A percentile compares a stretch with the other conserved stretches of the same genome.
phyloP scores from a whole-genome alignment of 2,329 filamentous ascomycete species.

The Talaromyces sp. region DNA sequence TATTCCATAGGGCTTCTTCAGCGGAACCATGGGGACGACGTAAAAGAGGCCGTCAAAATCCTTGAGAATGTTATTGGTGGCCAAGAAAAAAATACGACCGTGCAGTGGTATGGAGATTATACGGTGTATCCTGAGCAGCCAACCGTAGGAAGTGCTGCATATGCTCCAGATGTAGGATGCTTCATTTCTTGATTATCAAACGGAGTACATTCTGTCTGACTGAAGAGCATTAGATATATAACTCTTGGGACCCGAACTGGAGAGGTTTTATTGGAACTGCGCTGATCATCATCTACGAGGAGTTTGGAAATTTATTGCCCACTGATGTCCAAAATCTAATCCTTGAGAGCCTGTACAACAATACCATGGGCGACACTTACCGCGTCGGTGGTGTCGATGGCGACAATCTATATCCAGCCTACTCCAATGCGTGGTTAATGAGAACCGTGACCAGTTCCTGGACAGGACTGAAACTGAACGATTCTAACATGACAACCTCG shows the following conservation, averaged over 20 bases:
- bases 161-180: constrained; percentile 36
- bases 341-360: constrained; percentile 52
- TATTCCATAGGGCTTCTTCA: constrained; percentile 58
- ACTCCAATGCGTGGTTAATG: constrained; percentile 62
- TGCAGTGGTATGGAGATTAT: constrained; percentile 52
- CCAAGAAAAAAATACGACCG: constrained; percentile 51
- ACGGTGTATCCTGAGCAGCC: constrained; percentile 48
- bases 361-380: constrained; percentile 58
- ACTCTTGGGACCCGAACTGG: constrained; percentile 63
- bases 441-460: constrained; percentile 59
- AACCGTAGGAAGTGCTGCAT: constrained; percentile 49
- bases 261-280: constrained; percentile 60
- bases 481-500: constrained; percentile 56
- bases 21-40: constrained; percentile 51
- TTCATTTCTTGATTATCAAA: not conserved
- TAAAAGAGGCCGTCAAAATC: constrained; percentile 51
- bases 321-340: constrained; percentile 43
- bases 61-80: constrained; percentile 52
- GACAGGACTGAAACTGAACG: constrained; percentile 53
- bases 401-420: constrained; percentile 61
- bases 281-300: constrained; percentile 57
- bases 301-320: constrained; percentile 51
- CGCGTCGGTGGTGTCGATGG: constrained; percentile 57
- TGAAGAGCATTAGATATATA: constrained; percentile 45
- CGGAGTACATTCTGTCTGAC: not conserved